Percentiles rank a stretch among this genome's conserved stretches.
These are phyloP conservation scores for Perilla frutescens DNA, from an alignment of 257 asterid genomes.

Conservation along the genomic window DNA sequence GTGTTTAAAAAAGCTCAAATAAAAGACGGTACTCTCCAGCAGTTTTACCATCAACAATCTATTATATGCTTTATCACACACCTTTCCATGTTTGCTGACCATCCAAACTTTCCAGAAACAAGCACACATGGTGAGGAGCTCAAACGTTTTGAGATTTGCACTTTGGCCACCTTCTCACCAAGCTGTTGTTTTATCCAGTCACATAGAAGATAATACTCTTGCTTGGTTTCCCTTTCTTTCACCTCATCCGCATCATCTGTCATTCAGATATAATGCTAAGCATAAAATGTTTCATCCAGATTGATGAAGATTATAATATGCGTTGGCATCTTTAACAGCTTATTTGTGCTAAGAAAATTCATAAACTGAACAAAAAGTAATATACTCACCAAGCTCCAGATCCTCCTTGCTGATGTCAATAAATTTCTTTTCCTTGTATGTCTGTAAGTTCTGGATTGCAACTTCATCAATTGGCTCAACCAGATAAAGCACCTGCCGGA, in stretches of 20 bases:
- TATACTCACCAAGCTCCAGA: constrained; percentile 81
- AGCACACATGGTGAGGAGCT: constrained; percentile 99
- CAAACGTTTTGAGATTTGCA: constrained; percentile 86
- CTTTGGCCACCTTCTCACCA: constrained; percentile 97
- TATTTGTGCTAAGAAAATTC: no score
- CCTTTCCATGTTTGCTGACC: constrained; percentile 99
- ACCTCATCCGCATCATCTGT: constrained; percentile 94
- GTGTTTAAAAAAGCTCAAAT: constrained; percentile 28
- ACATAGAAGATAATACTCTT: constrained; percentile 84
- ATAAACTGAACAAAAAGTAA: no score
- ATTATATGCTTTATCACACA: not conserved
- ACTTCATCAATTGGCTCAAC: constrained; percentile 97
- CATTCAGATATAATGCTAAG: not conserved
- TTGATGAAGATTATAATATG: no score
- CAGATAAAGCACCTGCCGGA: constrained; percentile 75
- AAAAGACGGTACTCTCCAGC: no score
- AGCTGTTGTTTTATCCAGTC: constrained; percentile 98
- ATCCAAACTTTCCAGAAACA: constrained; percentile 98
- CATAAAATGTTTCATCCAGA: no score
- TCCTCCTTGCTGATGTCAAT: constrained; percentile 99
- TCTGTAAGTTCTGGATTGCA: constrained; percentile 90
- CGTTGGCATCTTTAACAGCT: no score
- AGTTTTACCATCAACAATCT: no score
- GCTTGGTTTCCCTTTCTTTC: constrained; percentile 77
- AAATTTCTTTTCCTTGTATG: constrained; percentile 94